Evolutionary conservation across 2,329 filamentous ascomycete genomes (phyloP), one percentile per base, ranked within the genome.

Genomic region (Stylonectria norvegica): DNA sequence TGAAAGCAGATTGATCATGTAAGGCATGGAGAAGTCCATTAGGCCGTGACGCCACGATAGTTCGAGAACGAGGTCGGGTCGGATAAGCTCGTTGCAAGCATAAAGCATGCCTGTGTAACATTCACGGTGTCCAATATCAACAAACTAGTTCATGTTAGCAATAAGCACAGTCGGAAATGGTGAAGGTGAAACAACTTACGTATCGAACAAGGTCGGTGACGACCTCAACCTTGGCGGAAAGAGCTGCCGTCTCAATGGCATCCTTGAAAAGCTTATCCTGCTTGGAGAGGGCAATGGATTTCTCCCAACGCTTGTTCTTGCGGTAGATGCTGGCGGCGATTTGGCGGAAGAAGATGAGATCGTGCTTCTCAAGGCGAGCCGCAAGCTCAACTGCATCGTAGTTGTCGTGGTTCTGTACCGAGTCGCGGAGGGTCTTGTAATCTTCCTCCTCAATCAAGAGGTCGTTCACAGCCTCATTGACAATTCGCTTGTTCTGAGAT

Each of bases 21-120:
- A 98, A 14, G 93, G 93, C 94, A 98, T 98, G 34, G 90, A 95
- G 71, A 95, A 98, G 72, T 98, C 93, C 58, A 84, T 82, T 27
- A 98, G 84, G 45, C 89, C 89, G 63, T 95, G 78, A 56, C 93
- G 91, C 93, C 93, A 98, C 44, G 93, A 97, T 42, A 98, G 79
- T 72, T 98, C 93, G 66, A 98, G 80, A 43, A 98, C 85, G 37
- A 94, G 75, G 61, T 97, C 89, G 4, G 94, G 85, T 14, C 89
- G 88, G 55, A 98, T 90, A 47, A 98, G 85, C 44, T 97, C 93
- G 69, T 98, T 95, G 76, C 93, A 98, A 37, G 94, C 85, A 63
- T 98, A 98, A 34, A 98, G 79, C 90, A 98, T 98, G 62, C 90
- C 94, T n/a, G 96, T 93, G 64, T 95, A 98, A 78, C 93, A 98